Percentiles rank a stretch among this genome's conserved stretches.
phyloP scores from a whole-genome alignment of 331 rosid genomes.

The Pyrus hybrid region DNA sequence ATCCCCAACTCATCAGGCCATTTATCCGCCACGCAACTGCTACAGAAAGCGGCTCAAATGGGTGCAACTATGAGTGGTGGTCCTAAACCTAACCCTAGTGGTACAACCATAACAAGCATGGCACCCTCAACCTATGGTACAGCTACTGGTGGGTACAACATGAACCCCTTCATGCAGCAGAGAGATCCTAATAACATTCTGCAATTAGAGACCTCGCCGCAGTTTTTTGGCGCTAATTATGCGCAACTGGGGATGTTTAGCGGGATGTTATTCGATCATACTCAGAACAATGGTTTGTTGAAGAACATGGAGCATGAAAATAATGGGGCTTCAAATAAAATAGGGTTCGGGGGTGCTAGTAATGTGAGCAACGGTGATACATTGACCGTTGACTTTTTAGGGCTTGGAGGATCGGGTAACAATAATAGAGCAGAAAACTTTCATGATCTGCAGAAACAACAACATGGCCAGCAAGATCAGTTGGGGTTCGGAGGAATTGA shows the following conservation, averaged over 20 bases:
- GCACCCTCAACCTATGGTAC: constrained; percentile 44
- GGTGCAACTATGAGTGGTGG: constrained; percentile 47
- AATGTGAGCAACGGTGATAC: constrained; percentile 37
- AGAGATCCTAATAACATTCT: neutral
- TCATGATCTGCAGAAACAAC: constrained; percentile 28
- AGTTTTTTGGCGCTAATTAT: constrained; percentile 15
- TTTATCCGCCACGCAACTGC: constrained; percentile 79
- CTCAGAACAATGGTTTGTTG: constrained; percentile 33
- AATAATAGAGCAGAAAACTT: constrained; percentile 21
- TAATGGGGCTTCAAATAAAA: neutral
- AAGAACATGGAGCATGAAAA: constrained; percentile 37
- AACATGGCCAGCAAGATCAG: constrained; percentile 7
- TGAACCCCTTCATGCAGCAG: constrained; percentile 35
- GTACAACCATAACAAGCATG: constrained; percentile 20
- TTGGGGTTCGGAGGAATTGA: constrained; percentile 35
- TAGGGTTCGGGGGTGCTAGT: neutral
- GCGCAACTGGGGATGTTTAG: constrained; percentile 40
- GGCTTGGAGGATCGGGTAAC: constrained; percentile 31
- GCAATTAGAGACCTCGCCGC: constrained; percentile 2
- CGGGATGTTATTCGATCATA: constrained; percentile 23
- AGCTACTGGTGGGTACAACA: neutral
- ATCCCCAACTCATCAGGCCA: constrained; percentile 15
- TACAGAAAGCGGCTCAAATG: constrained; percentile 21
- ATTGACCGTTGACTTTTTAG: constrained; percentile 74
- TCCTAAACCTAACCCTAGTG: neutral